Conservation (phyloP, 257 asterid genomes). For the Nicotiana attenuata region DNA sequence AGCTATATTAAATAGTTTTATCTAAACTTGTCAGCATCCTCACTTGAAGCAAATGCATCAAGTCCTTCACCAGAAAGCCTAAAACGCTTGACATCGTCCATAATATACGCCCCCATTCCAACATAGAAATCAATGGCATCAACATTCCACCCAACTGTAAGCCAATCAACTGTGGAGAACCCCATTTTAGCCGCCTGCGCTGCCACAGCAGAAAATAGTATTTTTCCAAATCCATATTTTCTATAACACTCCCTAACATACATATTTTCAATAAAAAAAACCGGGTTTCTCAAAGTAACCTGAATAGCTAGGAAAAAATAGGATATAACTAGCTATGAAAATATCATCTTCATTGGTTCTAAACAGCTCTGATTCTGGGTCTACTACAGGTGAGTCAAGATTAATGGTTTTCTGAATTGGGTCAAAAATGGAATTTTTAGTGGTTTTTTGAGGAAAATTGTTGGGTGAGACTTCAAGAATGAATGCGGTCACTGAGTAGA, state of each 20-base stretch:
- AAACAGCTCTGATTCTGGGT: background rate
- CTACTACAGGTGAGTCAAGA: background rate
- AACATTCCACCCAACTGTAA: slow-evolving; percentile 13
- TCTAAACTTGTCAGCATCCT: background rate
- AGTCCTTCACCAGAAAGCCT: slow-evolving; percentile 20
- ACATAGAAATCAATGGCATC: background rate
- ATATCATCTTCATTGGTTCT: background rate
- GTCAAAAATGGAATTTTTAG: background rate
- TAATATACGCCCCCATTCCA: slow-evolving; percentile 14
- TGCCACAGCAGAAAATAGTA: slow-evolving; percentile 16
- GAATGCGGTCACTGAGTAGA: slow-evolving; percentile 47
- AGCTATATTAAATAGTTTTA: background rate
- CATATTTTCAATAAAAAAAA: slow-evolving; percentile 13
- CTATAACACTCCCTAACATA: slow-evolving; percentile 19
- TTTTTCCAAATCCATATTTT: slow-evolving; percentile 12
- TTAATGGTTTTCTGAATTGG: background rate
- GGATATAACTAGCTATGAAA: slow-evolving; percentile 12
- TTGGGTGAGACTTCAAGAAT: slow-evolving; percentile 46
- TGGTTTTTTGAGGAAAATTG: slow-evolving; percentile 19
- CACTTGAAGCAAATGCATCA: background rate
- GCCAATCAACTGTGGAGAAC: slow-evolving; percentile 17
- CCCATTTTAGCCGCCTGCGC: slow-evolving; percentile 10
- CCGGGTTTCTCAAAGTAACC: slow-evolving; percentile 14
- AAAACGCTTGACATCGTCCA: slow-evolving; percentile 13
- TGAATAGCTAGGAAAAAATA: slow-evolving; percentile 13